Base-by-base conservation (phyloP, 768 basidiomycete species). In the Steccherinum ochraceum region DNA sequence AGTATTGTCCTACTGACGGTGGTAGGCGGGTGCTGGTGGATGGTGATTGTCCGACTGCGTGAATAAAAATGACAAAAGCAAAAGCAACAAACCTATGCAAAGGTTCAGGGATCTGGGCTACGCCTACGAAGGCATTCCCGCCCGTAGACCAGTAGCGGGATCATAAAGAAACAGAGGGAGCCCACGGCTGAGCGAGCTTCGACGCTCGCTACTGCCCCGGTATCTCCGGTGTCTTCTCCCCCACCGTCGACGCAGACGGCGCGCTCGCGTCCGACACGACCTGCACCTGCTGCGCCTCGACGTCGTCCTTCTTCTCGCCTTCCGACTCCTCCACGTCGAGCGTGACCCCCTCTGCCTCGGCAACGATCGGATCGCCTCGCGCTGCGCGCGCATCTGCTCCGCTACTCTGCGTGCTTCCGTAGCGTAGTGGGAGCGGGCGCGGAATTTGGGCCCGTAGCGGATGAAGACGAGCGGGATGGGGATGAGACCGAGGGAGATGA, bases 391-490 rank as follows among this genome's bases (percentile, higher is more conserved):
- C 56, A 58, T 52, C 26, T 45, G 50, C 23, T 43, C 49, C 20
- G 57, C 46, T 18, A 59, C 35, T 10, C 18, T 45, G 4, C 20
- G 18, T 11, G 60, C 60, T 51, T 59, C 58, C 12, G 27, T 42
- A 10, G 56, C 62, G 40, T 55, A 57, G 12, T 43, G 60, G 12
- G 62, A 63, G 18, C 55, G 49, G 26, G 52, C 52, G 3, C 62
- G 60, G 18, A 63, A 45, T 42, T 48, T 16, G 5, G 55, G 49
- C 2, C 62, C 60, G 41, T 53, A 59, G n/a, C 62, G 55, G 5
- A 63, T 52, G 50, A 63, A 63, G 25, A 58, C 50, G 16, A 61
- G 41, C 13, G 60, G 60, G 18, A 63, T 59, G 1, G 58, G 61
- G 23, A 59, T 27, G 16, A 63, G 46, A 5, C 30, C 52, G 12